Evolutionary conservation across 768 basidiomycete species (phyloP).

Genomic region (Agrocybe pediades): DNA sequence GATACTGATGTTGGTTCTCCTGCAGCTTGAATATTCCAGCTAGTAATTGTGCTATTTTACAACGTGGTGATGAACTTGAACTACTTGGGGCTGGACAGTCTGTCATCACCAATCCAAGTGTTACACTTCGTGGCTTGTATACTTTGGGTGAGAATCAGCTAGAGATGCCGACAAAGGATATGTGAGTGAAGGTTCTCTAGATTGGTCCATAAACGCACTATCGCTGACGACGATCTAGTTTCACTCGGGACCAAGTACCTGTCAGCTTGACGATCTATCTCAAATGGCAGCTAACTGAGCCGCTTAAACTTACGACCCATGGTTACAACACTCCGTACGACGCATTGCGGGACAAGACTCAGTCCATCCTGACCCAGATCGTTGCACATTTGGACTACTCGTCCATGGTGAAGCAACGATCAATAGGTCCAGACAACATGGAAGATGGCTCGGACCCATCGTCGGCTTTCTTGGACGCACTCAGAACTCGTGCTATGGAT

Average conservation of each 20-base stretch:
- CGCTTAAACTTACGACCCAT: constrained; percentile 72
- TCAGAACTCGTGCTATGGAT: constrained; percentile 84
- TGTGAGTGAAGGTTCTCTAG: constrained; percentile 43
- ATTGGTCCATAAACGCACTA: neutral
- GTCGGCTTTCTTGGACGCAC: constrained; percentile 79
- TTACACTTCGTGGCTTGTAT: constrained; percentile 78
- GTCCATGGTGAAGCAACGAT: constrained; percentile 73
- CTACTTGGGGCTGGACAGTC: constrained; percentile 82
- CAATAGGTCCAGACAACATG: constrained; percentile 73
- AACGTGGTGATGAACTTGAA: constrained; percentile 78
- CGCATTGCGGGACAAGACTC: constrained; percentile 78
- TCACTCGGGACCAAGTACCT: constrained; percentile 86
- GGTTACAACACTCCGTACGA: constrained; percentile 86
- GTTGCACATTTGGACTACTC: constrained; percentile 70
- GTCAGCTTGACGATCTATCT: constrained; percentile 83
- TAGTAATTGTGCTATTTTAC: constrained; percentile 84
- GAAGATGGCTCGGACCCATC: constrained; percentile 71
- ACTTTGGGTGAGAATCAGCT: constrained; percentile 84
- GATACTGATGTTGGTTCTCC: constrained; percentile 2
- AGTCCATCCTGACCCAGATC: constrained; percentile 85
- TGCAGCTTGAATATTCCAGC: constrained; percentile 79
- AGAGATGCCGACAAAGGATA: constrained; percentile 88
- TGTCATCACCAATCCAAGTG: constrained; percentile 81
- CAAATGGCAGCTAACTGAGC: constrained; percentile 65
- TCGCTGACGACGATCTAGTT: constrained; percentile 39